phyloP scores from a whole-genome alignment of 176 grass and related monocot species.

The Alloteropsis semialata region DNA sequence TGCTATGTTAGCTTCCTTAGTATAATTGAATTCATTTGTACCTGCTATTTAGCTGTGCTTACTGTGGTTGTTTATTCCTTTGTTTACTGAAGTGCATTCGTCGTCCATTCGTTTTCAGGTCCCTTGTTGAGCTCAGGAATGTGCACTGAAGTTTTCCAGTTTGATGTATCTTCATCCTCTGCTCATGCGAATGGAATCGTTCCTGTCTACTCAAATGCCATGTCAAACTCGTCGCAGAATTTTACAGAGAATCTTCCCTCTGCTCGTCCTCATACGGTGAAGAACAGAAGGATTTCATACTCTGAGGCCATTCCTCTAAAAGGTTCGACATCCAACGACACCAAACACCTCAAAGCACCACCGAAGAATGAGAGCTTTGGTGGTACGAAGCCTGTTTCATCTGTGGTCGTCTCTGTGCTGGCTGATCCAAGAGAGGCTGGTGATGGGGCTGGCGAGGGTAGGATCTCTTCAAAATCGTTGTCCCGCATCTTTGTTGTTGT shows the following conservation, averaged over 20 bases:
- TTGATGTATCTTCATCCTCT: conserved; percentile 50
- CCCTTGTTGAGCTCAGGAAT: conserved; percentile 78
- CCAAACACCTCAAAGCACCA: conserved; percentile 33
- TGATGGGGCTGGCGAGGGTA: conserved; percentile 40
- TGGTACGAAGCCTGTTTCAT: conserved; percentile 54
- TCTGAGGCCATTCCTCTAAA: conserved; percentile 63
- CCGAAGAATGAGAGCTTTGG: conserved; percentile 38
- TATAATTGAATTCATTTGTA: background rate
- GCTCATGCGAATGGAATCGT: conserved; percentile 43
- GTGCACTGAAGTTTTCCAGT: conserved; percentile 97
- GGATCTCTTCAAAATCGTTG: conserved; percentile 67
- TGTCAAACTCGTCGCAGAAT: conserved; percentile 41
- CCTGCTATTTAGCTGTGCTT: background rate
- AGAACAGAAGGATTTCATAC: conserved; percentile 70
- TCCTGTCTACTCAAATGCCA: conserved; percentile 47
- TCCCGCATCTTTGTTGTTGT: conserved; percentile 89
- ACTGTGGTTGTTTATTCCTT: background rate
- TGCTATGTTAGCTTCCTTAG: background rate
- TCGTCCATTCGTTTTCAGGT: conserved; percentile 41
- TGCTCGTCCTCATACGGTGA: conserved; percentile 29
- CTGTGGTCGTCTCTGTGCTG: conserved; percentile 81
- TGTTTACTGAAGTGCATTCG: background rate
- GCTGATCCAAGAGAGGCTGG: conserved; percentile 80
- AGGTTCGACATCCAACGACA: conserved; percentile 55
- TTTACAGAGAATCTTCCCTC: conserved; percentile 37